Conservation (phyloP, 2,329 filamentous ascomycete genomes). For the Colletotrichum sp. region DNA sequence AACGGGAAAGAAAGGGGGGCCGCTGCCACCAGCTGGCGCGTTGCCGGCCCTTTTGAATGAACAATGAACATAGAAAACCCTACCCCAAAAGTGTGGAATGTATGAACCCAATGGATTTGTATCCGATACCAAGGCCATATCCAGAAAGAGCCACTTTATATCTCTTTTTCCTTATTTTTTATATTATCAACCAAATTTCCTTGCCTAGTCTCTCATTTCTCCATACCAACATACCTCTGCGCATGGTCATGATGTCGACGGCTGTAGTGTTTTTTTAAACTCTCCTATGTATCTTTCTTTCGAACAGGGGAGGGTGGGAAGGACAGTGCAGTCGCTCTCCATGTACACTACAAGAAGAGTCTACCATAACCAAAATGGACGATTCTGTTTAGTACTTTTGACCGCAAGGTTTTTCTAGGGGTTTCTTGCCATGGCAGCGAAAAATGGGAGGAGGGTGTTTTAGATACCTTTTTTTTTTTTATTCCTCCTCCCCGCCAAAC, state of each 20-base stretch:
- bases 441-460: not conserved
- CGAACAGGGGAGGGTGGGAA: not conserved
- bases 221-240: slow-evolving; percentile 1
- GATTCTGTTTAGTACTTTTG: not conserved
- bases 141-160: slow-evolving; percentile 17
- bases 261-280: not conserved
- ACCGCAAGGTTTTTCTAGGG: not conserved
- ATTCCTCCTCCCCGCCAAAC: not conserved
- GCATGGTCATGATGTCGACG: slow-evolving; percentile 16
- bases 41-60: not conserved
- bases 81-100: slow-evolving; percentile 10
- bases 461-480: slow-evolving; percentile 3
- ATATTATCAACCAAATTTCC: slow-evolving; percentile 5
- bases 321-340: not conserved
- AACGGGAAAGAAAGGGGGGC: not conserved
- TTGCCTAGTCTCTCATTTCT: slow-evolving; percentile 6
- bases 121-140: slow-evolving; percentile 1
- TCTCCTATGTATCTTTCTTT: not conserved
- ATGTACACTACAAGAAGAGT: not conserved
- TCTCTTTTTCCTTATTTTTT: slow-evolving; percentile 19
- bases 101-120: slow-evolving; percentile 5
- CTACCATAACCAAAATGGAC: not conserved
- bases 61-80: slow-evolving; percentile 12
- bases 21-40: not conserved
- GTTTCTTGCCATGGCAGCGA: not conserved